Conservation (phyloP, 140 eudicot species). For the Cichorium intybus region DNA sequence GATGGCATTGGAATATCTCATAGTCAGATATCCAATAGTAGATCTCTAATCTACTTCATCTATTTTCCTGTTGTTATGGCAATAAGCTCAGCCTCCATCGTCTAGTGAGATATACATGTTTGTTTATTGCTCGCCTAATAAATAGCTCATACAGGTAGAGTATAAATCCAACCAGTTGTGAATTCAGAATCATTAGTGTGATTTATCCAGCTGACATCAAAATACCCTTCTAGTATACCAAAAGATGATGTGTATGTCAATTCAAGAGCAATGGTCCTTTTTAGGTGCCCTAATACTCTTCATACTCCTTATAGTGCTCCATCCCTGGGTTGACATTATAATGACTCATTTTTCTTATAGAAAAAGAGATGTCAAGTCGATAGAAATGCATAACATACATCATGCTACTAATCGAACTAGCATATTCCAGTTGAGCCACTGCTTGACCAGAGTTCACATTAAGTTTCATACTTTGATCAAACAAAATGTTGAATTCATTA, state of each 20-base stretch:
- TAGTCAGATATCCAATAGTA: no score
- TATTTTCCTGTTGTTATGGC: background rate
- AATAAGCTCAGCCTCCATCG: background rate
- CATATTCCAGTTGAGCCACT: constrained; percentile 1
- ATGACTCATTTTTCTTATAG: background rate
- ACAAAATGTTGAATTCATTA: background rate
- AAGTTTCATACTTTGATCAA: background rate
- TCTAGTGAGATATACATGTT: background rate
- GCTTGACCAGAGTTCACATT: background rate
- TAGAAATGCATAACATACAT: background rate
- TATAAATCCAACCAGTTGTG: background rate
- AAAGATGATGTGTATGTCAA: no score
- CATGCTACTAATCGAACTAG: background rate
- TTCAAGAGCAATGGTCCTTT: no score
- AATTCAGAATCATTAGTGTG: background rate
- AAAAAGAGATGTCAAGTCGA: background rate
- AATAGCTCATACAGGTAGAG: background rate
- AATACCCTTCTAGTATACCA: no score
- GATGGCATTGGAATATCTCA: no score
- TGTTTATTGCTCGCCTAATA: no score
- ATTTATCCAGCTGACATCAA: no score
- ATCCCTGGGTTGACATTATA: background rate
- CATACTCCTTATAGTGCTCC: background rate
- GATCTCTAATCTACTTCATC: background rate
- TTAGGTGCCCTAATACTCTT: background rate